Percentiles rank a stretch among this genome's conserved stretches.
These are phyloP conservation scores for Fomitopsis palustris DNA, from an alignment of 1,284 basidiomycete genomes.

Conservation along the genomic window DNA sequence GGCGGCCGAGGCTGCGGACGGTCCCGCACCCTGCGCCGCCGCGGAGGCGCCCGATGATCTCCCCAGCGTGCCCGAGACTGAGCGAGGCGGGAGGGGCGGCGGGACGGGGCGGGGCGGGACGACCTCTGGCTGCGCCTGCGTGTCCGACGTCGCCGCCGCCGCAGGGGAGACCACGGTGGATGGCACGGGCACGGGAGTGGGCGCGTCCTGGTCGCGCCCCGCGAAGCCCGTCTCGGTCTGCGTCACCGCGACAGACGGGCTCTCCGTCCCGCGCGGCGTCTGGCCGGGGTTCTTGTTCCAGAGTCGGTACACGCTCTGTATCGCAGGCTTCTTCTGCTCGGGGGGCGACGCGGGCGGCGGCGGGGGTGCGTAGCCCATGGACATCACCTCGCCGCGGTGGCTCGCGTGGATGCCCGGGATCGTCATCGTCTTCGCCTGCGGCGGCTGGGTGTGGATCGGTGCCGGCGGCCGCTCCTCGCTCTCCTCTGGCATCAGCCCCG, in stretches of 20 bases:
- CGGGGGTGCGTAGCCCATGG: slow-evolving; percentile 68
- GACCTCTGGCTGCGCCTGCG: slow-evolving; percentile 10
- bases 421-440: slow-evolving; percentile 68
- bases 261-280: slow-evolving; percentile 20
- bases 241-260: slow-evolving; percentile 21
- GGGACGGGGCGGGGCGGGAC: slow-evolving; percentile 33
- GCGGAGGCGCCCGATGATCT: slow-evolving; percentile 21
- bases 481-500: slow-evolving; percentile 7
- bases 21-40: slow-evolving; percentile 1
- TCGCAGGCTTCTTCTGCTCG: slow-evolving; percentile 47
- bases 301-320: slow-evolving; percentile 65
- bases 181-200: slow-evolving; percentile 17
- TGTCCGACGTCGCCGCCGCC: slow-evolving; percentile 17
- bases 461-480: slow-evolving; percentile 32
- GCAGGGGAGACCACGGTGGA: slow-evolving; percentile 2
- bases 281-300: slow-evolving; percentile 50
- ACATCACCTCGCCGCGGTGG: slow-evolving; percentile 76
- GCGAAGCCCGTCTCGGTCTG: slow-evolving; percentile 19
- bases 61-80: slow-evolving; percentile 28
- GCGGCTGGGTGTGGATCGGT: slow-evolving; percentile 67
- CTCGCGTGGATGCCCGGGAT: slow-evolving; percentile 79
- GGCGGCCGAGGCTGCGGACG: slow-evolving; percentile 46
- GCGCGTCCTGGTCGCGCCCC: slow-evolving; percentile 29
- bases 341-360: slow-evolving; percentile 35
- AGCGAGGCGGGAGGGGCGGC: slow-evolving; percentile 60